Evolutionary conservation across 2,329 filamentous ascomycete species (phyloP).

Genomic region (Neonectria sp.): DNA sequence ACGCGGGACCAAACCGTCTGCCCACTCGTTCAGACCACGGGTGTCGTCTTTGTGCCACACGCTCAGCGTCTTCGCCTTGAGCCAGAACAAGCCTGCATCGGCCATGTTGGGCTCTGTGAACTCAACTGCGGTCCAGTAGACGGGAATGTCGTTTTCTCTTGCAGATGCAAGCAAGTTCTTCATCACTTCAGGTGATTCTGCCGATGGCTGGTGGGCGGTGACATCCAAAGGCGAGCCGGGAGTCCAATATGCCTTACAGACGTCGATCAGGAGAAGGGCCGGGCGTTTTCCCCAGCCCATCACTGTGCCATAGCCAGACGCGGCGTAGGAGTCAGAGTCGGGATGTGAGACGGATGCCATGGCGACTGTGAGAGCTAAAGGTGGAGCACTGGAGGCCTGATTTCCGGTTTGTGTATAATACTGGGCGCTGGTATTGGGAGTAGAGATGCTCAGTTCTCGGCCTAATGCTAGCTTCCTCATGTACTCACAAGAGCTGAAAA

Average conservation of each 20-base stretch:
- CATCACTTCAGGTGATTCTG: constrained; percentile 55
- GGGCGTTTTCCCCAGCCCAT: constrained; percentile 61
- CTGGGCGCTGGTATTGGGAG: neutral
- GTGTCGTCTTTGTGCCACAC: constrained; percentile 58
- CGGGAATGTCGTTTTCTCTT: constrained; percentile 53
- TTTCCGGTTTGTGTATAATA: neutral
- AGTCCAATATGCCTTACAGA: constrained; percentile 63
- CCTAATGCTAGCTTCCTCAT: neutral
- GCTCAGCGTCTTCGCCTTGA: constrained; percentile 58
- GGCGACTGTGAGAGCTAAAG: neutral
- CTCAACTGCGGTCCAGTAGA: constrained; percentile 61
- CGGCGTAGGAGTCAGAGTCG: constrained; percentile 43
- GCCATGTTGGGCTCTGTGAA: constrained; percentile 60
- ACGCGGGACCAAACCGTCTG: constrained; percentile 56
- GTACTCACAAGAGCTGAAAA: neutral
- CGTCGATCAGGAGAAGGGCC: constrained; percentile 62
- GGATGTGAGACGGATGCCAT: constrained; percentile 20
- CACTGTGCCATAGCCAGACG: constrained; percentile 56
- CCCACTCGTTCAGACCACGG: constrained; percentile 56
- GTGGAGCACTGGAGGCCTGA: neutral
- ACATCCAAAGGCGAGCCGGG: constrained; percentile 55
- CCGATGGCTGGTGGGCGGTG: constrained; percentile 21
- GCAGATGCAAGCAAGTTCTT: constrained; percentile 57
- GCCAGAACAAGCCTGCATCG: constrained; percentile 61
- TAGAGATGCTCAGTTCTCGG: neutral